A percentile compares a stretch with the other conserved stretches of the same genome.
These are phyloP conservation scores for Dactylorhiza incarnata DNA, from an alignment of 106 monocot species.

Conservation along the genomic window DNA sequence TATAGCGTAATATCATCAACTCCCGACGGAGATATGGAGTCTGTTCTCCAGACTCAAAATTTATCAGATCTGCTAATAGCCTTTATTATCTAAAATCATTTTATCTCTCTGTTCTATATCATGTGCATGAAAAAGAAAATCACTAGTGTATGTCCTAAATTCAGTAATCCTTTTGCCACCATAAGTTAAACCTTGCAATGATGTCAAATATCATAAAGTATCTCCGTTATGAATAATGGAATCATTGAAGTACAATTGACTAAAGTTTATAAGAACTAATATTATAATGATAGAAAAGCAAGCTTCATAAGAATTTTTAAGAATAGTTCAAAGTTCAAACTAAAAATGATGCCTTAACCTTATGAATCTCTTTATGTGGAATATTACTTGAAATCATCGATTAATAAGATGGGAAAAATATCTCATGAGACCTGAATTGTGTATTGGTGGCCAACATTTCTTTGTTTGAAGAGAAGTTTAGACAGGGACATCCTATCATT, in stretches of 20 bases:
- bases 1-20: too few species aligned
- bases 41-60: too few species aligned
- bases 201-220: not conserved
- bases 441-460: not conserved
- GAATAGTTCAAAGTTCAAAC: not conserved
- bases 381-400: not conserved
- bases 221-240: not conserved
- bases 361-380: not conserved
- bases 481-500: not conserved
- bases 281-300: not conserved
- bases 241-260: not conserved
- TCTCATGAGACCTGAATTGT: not conserved
- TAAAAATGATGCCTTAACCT: not conserved
- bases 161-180: too few species aligned
- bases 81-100: not conserved
- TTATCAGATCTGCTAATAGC: not conserved
- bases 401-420: not conserved
- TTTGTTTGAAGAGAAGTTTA: not conserved
- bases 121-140: not conserved
- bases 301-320: not conserved
- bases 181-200: not conserved
- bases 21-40: too few species aligned
- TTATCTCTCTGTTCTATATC: not conserved
- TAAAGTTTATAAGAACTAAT: not conserved
- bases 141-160: not conserved